Evolutionary conservation across 352 stramenopile genomes (phyloP), one percentile per base, ranked within the genome.

Genomic region (Phytophthora meadii): DNA sequence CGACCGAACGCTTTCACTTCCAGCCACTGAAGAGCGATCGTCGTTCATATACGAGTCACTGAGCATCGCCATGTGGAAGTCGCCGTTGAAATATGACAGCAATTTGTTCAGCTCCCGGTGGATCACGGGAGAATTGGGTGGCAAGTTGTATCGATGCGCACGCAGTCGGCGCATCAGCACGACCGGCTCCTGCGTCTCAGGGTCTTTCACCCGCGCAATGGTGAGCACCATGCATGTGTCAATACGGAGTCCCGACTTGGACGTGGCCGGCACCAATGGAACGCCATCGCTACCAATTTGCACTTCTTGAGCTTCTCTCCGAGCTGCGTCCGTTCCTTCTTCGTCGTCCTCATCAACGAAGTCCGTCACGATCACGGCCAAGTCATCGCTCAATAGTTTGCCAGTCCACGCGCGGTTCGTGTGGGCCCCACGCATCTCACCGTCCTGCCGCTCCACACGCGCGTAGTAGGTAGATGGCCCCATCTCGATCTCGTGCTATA

Each of bases 311-410:
- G 25, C 48, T 56, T 65, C 47, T 25, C 52, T 41, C 14, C 41
- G 41, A 27, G 34, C 48, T 56, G 60, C 62, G 24, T 77, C 61
- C 0, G 54, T 40, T 2, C 24, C 53, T 58, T 76, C 68, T 15
- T 76, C 47, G 11, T 84, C 77, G 65, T 89, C 80, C 10, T 67
- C 61, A 40, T 89, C 76, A 19, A 81, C 76, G 50, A 75, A 87
- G 39, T 87, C 80, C 9, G 60, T 73, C 36, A 74, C 44, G 19
- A 79, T 45, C 4, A 89, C 66, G 1, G 68, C 80, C 39, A 82
- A 54, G 14, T 85, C 74, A 22, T 80, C 63, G 39, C 50, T 75
- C 12, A 87, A 36, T 5, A 80, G 57, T 51, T 74, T 74, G 11
- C 78, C 70, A 9, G 62, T 68, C 61, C 77, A 77, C 22, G 70